Evolutionary conservation across 495 filamentous ascomycete genomes (phyloP), one percentile per base, ranked within the genome.

Genomic region (Immersiella caudata): DNA sequence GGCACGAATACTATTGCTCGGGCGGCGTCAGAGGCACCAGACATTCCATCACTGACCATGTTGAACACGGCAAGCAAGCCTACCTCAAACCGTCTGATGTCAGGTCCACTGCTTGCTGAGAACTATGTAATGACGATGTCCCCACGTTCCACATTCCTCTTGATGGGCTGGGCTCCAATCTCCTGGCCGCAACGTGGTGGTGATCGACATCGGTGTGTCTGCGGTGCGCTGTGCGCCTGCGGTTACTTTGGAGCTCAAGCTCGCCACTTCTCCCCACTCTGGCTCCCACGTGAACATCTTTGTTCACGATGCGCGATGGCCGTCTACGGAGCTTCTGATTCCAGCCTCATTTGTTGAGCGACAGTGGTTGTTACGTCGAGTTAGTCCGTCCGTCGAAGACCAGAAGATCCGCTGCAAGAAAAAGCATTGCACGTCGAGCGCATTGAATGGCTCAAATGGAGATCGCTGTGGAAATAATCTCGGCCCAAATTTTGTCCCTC

Each of bases 1-100:
- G 29, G 29, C 29, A 33, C 72, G 71, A 61, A 59, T 72, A 79
- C 82, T 69, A 82, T 93, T 91, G 89, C 89, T 86, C 87, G 87
- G 91, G 88, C 90, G 87, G 92, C 87, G 91, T 95, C 91, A 94
- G 91, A 94, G 90, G 90, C 82, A 86, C 86, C 90, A 79, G 68
- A 94, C 91, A 94, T 81, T 68, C 58, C 24, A 49, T 24, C 21
- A 29, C 26, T 35, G 26, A 35, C 9, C 4, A 40, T 60, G 8
- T 27, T 57, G 58, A n/a, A 21, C 29, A 11, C 26, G n/a, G 12
- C 21, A 27, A 33, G 29, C 29, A 8, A 4, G 29, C 29, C 29
- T n/a, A n/a, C n/a, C n/a, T n/a, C n/a, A n/a, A n/a, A n/a, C n/a
- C n/a, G n/a, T n/a, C n/a, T n/a, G n/a, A n/a, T n/a, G n/a, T n/a